Base-by-base conservation (phyloP, 169 alveolate genomes). In the Eimeria maxima region DNA sequence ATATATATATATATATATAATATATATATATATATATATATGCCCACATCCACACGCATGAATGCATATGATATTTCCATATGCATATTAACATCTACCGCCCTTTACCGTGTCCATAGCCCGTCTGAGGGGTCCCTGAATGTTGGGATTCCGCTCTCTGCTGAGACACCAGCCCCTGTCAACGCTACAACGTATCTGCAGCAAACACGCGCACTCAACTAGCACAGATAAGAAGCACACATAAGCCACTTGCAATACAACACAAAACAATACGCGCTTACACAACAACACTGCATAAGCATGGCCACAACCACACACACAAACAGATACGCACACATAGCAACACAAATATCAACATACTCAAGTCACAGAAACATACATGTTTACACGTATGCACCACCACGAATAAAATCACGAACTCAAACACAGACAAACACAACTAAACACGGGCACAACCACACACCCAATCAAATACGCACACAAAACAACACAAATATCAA, bases 131-230 rank as follows among this genome's bases (percentile, higher is more conserved):
- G 96, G 60, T 95, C 95, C 38, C 97, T 45, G 57, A 95, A 95
- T 3, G 97, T 95, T 1, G 97, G 97, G 18, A 95, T 95, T 60
- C 96, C 95, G 55, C 96, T 89, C 73, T 88, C 96, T 4, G 93
- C 96, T 18, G 97, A 95, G 81, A 80, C 95, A 5, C 97, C 97
- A 16, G 97, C 97, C 50, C 97, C 97, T 3, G 97, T 95, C 60
- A 95, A 74, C 10, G 97, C 97, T 38, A 95, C 95, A 18, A 67
- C 95, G 60, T 90, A 90, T 42, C 97, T 95, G 93, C 76, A 60
- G 14, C n/a, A 50, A 1, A 53, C 3, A 33, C 38, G 1, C 38
- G 53, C 73, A 22, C 74, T 14, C 53, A 81, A 53, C 27, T 18
- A 50, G 11, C 20, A 6, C 47, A 47, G 50, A 3, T 22, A 50